Evolutionary conservation across 129 eudicot genomes (phyloP).

Genomic region (Pulicaria dysenterica): DNA sequence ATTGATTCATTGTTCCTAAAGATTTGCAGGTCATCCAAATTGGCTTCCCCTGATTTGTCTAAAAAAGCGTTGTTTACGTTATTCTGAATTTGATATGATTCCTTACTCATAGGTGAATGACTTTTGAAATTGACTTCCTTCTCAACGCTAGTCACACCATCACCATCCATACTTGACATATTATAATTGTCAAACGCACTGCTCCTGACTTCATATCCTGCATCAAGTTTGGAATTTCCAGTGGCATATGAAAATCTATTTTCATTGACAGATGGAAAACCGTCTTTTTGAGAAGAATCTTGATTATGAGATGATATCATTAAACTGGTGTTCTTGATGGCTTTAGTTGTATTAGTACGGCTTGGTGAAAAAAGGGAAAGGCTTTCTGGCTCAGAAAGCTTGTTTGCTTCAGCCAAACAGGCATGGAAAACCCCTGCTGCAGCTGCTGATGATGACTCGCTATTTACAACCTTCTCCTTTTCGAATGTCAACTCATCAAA

Average conservation of each 20-base stretch:
- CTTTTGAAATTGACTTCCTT: slow-evolving; percentile 32
- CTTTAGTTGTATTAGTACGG: slow-evolving; percentile 8
- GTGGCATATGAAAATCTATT: slow-evolving; percentile 30
- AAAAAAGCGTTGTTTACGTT: slow-evolving; percentile 23
- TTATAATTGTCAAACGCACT: slow-evolving; percentile 23
- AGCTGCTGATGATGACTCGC: slow-evolving; percentile 33
- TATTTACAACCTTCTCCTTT: slow-evolving; percentile 28
- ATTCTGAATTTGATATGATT: slow-evolving; percentile 30
- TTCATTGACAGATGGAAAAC: slow-evolving; percentile 19
- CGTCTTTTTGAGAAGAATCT: slow-evolving; percentile 23
- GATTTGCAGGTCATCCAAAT: slow-evolving; percentile 33
- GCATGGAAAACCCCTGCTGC: slow-evolving; percentile 18
- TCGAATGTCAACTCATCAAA: slow-evolving; percentile 38
- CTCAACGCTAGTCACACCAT: slow-evolving; percentile 19
- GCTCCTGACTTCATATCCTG: slow-evolving; percentile 19
- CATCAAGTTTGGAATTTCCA: slow-evolving; percentile 32
- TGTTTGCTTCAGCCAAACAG: slow-evolving; percentile 29
- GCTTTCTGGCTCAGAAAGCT: slow-evolving; percentile 28
- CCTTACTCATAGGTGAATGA: slow-evolving; percentile 24
- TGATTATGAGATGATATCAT: slow-evolving; percentile 22
- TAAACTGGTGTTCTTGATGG: slow-evolving; percentile 15
- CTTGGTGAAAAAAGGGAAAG: slow-evolving; percentile 32
- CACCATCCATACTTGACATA: slow-evolving; percentile 12
- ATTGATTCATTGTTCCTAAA: slow-evolving; percentile 38
- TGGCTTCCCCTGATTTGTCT: slow-evolving; percentile 37